These are phyloP conservation scores for Auriscalpium vulgare DNA, from an alignment of 768 basidiomycete species.

Conservation along the genomic window DNA sequence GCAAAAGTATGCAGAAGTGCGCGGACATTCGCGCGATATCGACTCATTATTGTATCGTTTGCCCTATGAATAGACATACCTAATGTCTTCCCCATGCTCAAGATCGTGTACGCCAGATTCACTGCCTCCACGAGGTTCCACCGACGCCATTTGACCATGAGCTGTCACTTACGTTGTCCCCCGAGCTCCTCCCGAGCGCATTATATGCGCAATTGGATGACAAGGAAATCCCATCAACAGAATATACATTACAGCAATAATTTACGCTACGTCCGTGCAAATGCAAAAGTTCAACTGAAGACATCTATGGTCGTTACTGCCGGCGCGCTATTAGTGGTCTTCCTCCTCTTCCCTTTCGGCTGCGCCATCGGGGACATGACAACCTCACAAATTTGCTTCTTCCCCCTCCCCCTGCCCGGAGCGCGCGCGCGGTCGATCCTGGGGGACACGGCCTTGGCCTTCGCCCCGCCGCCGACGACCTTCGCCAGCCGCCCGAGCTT, in stretches of 20 bases:
- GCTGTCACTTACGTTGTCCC: background rate
- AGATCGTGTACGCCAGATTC: no score
- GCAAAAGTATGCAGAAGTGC: no score
- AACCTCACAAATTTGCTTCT: slow-evolving; percentile 16
- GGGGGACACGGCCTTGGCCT: slow-evolving; percentile 2
- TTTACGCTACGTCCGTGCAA: slow-evolving; percentile 6
- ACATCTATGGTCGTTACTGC: slow-evolving; percentile 4
- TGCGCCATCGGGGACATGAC: slow-evolving; percentile 4
- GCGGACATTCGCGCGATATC: no score
- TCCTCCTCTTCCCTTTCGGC: background rate
- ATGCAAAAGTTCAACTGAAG: slow-evolving; percentile 10
- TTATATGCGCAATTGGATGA: background rate
- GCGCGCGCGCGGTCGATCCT: background rate
- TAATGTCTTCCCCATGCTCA: no score
- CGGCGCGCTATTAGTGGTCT: background rate
- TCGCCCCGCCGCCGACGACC: slow-evolving; percentile 4
- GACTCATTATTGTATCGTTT: background rate
- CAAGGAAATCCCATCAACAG: background rate
- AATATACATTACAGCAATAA: slow-evolving; percentile 16
- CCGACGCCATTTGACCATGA: no score
- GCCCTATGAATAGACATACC: background rate
- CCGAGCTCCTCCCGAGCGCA: background rate
- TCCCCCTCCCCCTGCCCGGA: background rate
- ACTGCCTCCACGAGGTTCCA: no score
- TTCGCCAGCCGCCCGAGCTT: background rate